Percentiles rank a stretch among this genome's conserved stretches.
These are phyloP conservation scores for Cairneyella variabilis DNA, from an alignment of 495 filamentous ascomycete genomes.

Conservation along the genomic window DNA sequence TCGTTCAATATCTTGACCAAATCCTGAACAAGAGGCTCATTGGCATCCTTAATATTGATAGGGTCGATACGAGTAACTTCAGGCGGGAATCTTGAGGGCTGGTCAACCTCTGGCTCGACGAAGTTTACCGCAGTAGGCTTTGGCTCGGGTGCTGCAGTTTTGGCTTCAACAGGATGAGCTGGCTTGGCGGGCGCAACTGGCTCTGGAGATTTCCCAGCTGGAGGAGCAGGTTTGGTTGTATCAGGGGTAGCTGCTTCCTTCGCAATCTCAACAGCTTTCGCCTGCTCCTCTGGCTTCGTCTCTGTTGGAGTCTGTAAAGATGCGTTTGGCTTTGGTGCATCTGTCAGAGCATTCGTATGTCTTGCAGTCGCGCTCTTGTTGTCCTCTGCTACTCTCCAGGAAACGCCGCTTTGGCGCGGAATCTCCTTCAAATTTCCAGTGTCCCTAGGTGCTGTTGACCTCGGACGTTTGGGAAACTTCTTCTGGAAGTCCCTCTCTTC, in stretches of 20 bases:
- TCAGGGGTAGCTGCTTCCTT: conserved; percentile 22
- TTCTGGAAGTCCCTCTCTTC: conserved; percentile 93
- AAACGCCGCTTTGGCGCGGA: conserved; percentile 78
- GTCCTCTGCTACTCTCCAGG: conserved; percentile 70
- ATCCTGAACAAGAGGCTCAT: conserved; percentile 86
- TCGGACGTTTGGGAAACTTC: conserved; percentile 66
- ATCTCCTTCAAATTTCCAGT: conserved; percentile 74
- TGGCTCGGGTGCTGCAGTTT: conserved; percentile 6
- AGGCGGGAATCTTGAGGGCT: conserved; percentile 56
- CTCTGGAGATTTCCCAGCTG: conserved; percentile 24
- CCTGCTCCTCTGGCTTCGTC: conserved; percentile 30
- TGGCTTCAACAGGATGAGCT: conserved; percentile 11
- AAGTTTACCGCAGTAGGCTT: conserved; percentile 8
- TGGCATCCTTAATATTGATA: conserved; percentile 64
- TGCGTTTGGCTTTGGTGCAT: conserved; percentile 27
- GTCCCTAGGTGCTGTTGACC: conserved; percentile 42
- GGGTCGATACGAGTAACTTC: conserved; percentile 64
- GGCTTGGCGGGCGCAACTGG: conserved; percentile 24
- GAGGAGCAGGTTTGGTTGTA: conserved; percentile 7
- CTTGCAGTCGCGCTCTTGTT: conserved; percentile 25
- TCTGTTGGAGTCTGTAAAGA: conserved; percentile 23
- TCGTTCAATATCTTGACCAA: conserved; percentile 94
- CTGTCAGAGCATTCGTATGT: conserved; percentile 23
- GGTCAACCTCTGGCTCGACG: conserved; percentile 51
- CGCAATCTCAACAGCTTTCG: conserved; percentile 30